Conservation (phyloP, 192 early-diverging fungal genomes). For the Chytriomyces sp. region DNA sequence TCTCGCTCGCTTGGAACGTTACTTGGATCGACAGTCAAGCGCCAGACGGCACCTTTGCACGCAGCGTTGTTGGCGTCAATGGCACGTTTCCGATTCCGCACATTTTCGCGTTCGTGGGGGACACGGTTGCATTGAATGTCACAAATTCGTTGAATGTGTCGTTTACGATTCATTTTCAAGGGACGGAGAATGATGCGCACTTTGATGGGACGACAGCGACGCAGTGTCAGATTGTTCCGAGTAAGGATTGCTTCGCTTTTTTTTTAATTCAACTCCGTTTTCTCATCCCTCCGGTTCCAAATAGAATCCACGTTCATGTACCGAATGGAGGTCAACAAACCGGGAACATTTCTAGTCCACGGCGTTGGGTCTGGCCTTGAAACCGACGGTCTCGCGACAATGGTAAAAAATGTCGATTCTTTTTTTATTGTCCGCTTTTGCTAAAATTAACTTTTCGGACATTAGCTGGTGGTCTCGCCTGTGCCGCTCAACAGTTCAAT, state of each 20-base stretch:
- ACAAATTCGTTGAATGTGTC: not conserved
- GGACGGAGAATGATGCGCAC: not conserved
- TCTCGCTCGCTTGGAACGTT: not conserved
- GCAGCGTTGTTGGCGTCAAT: not conserved
- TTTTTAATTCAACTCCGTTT: not conserved
- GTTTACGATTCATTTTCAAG: not conserved
- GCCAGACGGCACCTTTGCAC: not conserved
- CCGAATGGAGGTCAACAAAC: too few species aligned
- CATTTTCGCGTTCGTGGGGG: not conserved
- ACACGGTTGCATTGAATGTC: not conserved
- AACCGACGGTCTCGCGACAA: too few species aligned
- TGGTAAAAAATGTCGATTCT: too few species aligned
- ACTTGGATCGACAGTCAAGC: not conserved
- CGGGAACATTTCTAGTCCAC: too few species aligned
- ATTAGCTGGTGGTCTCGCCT: too few species aligned
- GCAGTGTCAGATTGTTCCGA: not conserved
- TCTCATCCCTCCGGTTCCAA: too few species aligned
- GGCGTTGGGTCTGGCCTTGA: too few species aligned
- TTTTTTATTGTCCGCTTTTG: too few species aligned
- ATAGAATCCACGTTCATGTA: too few species aligned
- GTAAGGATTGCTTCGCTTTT: not conserved
- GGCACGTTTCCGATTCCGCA: not conserved
- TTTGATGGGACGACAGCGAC: not conserved
- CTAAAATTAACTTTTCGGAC: too few species aligned
- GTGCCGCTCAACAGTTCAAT: too few species aligned